Evolutionary conservation across 164 flowering plant species (phyloP).

Genomic region (Malania oleifera): DNA sequence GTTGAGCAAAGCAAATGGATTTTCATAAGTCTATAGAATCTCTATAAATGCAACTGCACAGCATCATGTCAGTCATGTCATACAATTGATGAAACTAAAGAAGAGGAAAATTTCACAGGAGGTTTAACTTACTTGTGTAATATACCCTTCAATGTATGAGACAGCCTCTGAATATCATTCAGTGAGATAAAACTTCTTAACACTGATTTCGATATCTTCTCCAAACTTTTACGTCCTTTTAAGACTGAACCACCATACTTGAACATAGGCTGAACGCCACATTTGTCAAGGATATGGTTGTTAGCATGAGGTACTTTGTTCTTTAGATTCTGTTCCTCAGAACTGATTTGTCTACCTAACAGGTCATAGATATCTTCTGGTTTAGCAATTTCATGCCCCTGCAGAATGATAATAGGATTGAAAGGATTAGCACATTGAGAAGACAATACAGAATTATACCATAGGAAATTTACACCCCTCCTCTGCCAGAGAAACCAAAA

Average conservation of each 20-base stretch:
- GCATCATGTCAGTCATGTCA: not conserved
- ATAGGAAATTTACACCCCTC: not conserved
- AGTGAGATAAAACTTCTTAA: constrained; percentile 16
- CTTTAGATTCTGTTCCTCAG: constrained; percentile 13
- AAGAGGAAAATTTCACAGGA: not conserved
- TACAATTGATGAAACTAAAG: not conserved
- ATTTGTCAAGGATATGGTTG: constrained; percentile 16
- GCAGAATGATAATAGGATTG: constrained; percentile 9
- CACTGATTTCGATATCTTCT: constrained; percentile 15
- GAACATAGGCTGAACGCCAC: constrained; percentile 11
- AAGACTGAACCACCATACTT: constrained; percentile 7
- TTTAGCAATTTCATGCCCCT: constrained; percentile 45
- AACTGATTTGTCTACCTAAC: constrained; percentile 22
- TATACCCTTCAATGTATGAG: constrained; percentile 25
- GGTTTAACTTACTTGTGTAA: constrained; percentile 50
- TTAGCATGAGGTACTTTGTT: constrained; percentile 12
- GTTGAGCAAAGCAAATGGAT: too few relatives aligned
- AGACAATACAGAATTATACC: not conserved
- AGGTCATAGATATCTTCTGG: constrained; percentile 40
- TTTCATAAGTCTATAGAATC: not conserved
- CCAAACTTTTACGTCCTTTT: constrained; percentile 15
- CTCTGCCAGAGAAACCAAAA: not conserved
- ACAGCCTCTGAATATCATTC: constrained; percentile 27
- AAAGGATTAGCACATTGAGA: not conserved
- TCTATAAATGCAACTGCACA: not conserved